Percentiles rank a stretch among this genome's conserved stretches.
These are phyloP conservation scores for Collybia mongolica DNA, from an alignment of 768 basidiomycete species.

Conservation along the genomic window DNA sequence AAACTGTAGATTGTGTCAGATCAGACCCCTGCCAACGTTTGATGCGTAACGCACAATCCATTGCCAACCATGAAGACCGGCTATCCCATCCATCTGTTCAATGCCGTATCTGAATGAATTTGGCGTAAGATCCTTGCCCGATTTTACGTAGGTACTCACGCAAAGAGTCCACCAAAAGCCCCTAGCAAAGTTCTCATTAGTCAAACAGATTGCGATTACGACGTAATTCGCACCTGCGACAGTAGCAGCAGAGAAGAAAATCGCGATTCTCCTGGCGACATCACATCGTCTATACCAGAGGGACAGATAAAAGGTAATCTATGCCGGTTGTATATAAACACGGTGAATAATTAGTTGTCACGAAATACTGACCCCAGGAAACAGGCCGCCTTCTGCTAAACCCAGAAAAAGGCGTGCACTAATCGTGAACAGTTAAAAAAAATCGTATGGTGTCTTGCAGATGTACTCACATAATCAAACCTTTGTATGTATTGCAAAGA, in stretches of 20 bases:
- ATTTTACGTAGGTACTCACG: conserved; percentile 26
- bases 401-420: conserved; percentile 40
- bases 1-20: conserved; percentile 27
- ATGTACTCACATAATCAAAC: conserved; percentile 24
- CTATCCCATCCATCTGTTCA: conserved; percentile 41
- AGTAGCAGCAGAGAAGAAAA: conserved; percentile 66
- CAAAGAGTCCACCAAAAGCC: conserved; percentile 48
- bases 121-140: conserved; percentile 4
- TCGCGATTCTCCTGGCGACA: conserved; percentile 54
- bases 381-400: conserved; percentile 36
- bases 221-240: conserved; percentile 35
- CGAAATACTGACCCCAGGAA: conserved; percentile 29
- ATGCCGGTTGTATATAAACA: neutral
- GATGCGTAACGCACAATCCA: conserved; percentile 39
- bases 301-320: conserved; percentile 47
- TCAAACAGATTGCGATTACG: neutral
- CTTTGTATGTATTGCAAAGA: conserved; percentile 27
- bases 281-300: conserved; percentile 63
- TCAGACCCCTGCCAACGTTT: neutral
- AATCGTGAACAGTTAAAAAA: neutral
- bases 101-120: conserved; percentile 41
- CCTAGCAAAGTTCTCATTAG: conserved; percentile 21
- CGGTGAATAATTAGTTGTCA: neutral
- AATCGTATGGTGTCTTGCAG: neutral
- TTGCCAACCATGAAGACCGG: conserved; percentile 41